Conservation (phyloP, 2,329 filamentous ascomycete genomes). For the Hypoxylon sp. region DNA sequence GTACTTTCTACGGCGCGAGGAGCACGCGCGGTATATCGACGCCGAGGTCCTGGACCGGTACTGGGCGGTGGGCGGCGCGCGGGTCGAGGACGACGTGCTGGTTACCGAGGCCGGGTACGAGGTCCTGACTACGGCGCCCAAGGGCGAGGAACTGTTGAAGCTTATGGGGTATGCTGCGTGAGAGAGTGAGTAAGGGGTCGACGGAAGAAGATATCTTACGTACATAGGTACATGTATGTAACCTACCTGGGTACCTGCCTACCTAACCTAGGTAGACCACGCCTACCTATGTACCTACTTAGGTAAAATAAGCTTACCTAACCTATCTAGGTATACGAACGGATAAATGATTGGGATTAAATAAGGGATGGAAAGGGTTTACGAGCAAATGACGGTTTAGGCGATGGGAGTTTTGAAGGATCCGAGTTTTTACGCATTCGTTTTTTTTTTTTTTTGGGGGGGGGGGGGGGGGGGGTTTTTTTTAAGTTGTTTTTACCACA, state of each 20-base stretch:
- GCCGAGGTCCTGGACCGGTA: slow-evolving; percentile 72
- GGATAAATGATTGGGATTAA: too few relatives aligned
- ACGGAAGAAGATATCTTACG: too few relatives aligned
- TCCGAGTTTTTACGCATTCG: too few relatives aligned
- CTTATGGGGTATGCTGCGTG: slow-evolving; percentile 54
- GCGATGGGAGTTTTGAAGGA: neutral
- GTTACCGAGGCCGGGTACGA: slow-evolving; percentile 83
- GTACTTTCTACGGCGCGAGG: slow-evolving; percentile 70
- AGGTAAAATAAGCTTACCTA: too few relatives aligned
- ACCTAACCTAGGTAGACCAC: too few relatives aligned
- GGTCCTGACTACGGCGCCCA: slow-evolving; percentile 84
- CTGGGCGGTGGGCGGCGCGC: slow-evolving; percentile 85
- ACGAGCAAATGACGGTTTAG: neutral
- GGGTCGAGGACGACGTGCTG: slow-evolving; percentile 91
- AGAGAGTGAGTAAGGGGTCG: neutral
- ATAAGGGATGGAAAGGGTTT: too few relatives aligned
- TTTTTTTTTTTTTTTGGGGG: neutral
- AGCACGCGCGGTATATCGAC: slow-evolving; percentile 74
- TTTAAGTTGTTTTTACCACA: too few relatives aligned
- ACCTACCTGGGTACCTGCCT: too few relatives aligned
- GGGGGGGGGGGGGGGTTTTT: too few relatives aligned
- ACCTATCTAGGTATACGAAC: too few relatives aligned
- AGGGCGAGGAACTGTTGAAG: slow-evolving; percentile 76
- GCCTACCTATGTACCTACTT: too few relatives aligned
- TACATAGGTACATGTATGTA: too few relatives aligned